phyloP scores from a whole-genome alignment of 2,329 filamentous ascomycete species.

The Emydomyces testavorans region DNA sequence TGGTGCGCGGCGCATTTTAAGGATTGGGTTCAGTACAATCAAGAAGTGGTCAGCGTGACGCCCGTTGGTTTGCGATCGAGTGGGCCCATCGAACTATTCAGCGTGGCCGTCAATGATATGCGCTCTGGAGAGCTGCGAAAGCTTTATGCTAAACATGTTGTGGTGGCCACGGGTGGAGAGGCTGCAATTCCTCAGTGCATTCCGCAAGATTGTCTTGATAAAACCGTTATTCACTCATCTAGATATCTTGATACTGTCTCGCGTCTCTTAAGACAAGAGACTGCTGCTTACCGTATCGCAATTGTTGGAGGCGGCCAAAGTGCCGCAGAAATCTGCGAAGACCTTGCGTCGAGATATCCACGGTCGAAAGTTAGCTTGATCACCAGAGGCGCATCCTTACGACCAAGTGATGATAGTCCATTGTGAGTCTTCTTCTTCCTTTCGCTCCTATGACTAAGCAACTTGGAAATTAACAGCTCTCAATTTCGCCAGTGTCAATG shows the following conservation, averaged over 20 bases:
- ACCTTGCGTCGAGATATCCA: conserved; percentile 70
- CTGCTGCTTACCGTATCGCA: conserved; percentile 55
- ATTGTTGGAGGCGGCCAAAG: conserved; percentile 85
- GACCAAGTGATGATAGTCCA: conserved; percentile 88
- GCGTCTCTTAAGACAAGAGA: conserved; percentile 29
- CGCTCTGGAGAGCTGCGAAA: conserved; percentile 35
- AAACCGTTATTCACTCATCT: conserved; percentile 76
- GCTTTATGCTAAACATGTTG: conserved; percentile 40
- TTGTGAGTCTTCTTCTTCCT: conserved; percentile 53
- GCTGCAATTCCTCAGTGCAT: conserved; percentile 50
- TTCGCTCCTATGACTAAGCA: too few species aligned
- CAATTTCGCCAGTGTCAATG: conserved; percentile 58
- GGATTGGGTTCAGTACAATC: conserved; percentile 60
- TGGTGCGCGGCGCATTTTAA: conserved; percentile 81
- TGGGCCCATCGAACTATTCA: conserved; percentile 49
- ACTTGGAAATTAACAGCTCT: neutral
- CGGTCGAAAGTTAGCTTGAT: conserved; percentile 66
- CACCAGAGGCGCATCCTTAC: conserved; percentile 71
- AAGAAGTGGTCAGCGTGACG: conserved; percentile 62
- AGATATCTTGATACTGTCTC: conserved; percentile 52
- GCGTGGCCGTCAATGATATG: conserved; percentile 53
- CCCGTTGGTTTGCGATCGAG: conserved; percentile 43
- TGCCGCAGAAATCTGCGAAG: conserved; percentile 89
- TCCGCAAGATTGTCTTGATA: conserved; percentile 53
- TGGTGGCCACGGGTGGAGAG: conserved; percentile 56